Conservation (phyloP, 1,284 basidiomycete species). For the Leccinum subspadiceum region DNA sequence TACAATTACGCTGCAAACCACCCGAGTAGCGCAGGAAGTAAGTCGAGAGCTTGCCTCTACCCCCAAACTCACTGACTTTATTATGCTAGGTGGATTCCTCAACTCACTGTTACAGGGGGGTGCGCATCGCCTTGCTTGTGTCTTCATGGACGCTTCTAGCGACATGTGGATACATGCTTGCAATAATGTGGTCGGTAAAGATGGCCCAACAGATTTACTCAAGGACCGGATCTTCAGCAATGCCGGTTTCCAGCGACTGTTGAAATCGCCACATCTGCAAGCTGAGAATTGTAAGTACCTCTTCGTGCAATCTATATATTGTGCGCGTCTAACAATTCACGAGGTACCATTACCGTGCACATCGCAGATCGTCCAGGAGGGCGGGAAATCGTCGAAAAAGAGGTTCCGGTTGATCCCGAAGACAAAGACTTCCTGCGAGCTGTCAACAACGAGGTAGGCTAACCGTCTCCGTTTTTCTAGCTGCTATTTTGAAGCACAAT, state of each 20-base stretch:
- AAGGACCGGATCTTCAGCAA: not conserved
- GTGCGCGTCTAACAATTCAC: not conserved
- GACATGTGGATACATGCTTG: not conserved
- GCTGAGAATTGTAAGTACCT: not conserved
- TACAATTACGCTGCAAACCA: not conserved
- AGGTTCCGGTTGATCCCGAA: not conserved
- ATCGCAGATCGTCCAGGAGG: not conserved
- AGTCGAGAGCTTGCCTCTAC: not conserved
- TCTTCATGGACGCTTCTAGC: not conserved
- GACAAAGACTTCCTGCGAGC: not conserved
- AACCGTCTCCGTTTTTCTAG: not conserved
- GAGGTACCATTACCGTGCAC: not conserved
- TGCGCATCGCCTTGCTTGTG: not conserved
- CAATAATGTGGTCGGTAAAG: not conserved
- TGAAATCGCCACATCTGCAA: not conserved
- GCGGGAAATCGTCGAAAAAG: not conserved
- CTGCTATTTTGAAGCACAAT: not conserved
- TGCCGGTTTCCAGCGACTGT: not conserved
- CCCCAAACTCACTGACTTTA: not conserved
- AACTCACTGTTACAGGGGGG: not conserved
- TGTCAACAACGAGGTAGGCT: not conserved
- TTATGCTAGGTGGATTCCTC: not conserved
- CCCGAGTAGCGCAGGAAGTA: not conserved
- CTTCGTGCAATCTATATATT: not conserved
- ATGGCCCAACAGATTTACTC: not conserved